Evolutionary conservation across 2,329 filamentous ascomycete species (phyloP).

Genomic region (Hypoxylon sp.): DNA sequence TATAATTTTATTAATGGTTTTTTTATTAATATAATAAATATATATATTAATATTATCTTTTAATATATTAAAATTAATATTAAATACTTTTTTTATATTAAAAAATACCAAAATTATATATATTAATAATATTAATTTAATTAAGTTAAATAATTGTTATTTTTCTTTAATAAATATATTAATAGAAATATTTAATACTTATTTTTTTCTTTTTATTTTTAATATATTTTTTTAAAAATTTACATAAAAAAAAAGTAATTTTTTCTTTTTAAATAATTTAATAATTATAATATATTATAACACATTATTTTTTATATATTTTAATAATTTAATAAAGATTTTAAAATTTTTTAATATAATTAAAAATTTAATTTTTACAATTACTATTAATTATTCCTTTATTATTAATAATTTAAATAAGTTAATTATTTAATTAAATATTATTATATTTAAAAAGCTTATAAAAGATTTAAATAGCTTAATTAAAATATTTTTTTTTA

Average conservation of each 20-base stretch:
- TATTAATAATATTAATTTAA: not conserved
- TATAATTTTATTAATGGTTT: too few relatives aligned
- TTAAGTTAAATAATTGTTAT: not conserved
- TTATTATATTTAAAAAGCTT: not conserved
- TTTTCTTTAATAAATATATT: not conserved
- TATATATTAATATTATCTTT: too few relatives aligned
- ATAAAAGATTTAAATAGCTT: not conserved
- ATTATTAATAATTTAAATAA: too few relatives aligned
- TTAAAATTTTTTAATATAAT: not conserved
- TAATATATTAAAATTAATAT: not conserved
- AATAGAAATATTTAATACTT: too few relatives aligned
- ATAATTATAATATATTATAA: not conserved
- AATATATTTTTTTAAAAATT: not conserved
- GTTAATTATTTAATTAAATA: not conserved
- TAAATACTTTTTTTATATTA: not conserved
- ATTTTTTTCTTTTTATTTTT: not conserved
- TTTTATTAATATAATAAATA: too few relatives aligned
- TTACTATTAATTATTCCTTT: too few relatives aligned
- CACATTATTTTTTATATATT: not conserved
- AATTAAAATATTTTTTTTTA: not conserved
- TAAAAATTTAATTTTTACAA: not conserved
- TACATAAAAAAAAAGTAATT: not conserved
- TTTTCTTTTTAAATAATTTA: not conserved
- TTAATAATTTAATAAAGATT: too few relatives aligned
- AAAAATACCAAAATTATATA: not conserved